Evolutionary conservation across 148 eudicot species (phyloP).

Genomic region (Camellia sinensis): DNA sequence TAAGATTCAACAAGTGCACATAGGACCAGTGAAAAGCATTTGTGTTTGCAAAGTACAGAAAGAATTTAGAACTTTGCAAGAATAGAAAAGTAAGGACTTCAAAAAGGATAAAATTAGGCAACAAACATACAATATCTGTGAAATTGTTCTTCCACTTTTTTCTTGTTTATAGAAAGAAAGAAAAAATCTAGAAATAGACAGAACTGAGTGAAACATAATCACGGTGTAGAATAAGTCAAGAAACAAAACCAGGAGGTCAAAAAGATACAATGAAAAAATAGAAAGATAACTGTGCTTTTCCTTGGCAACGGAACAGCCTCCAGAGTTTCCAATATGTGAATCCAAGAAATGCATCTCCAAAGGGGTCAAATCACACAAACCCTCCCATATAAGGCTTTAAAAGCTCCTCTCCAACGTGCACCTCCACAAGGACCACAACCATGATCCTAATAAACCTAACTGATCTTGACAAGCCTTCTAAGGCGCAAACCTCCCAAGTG

Average conservation of each 20-base stretch:
- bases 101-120: background rate
- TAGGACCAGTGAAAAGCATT: background rate
- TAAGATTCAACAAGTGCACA: background rate
- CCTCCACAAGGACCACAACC: no score
- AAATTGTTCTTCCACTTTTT: background rate
- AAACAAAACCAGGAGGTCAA: background rate
- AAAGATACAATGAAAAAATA: background rate
- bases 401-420: background rate
- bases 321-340: background rate
- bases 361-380: background rate
- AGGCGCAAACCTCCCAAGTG: background rate
- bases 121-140: conserved; percentile 6
- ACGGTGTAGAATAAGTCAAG: no score
- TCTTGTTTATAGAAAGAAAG: background rate
- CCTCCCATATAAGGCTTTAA: background rate
- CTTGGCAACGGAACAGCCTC: background rate
- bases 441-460: no score
- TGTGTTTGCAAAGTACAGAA: no score
- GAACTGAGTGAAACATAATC: no score
- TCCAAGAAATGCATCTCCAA: background rate
- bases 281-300: background rate
- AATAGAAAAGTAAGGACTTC: background rate
- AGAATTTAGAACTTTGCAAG: no score
- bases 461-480: background rate
- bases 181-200: no score